Evolutionary conservation across 768 basidiomycete genomes (phyloP).

Genomic region (Termitomyces sp.): DNA sequence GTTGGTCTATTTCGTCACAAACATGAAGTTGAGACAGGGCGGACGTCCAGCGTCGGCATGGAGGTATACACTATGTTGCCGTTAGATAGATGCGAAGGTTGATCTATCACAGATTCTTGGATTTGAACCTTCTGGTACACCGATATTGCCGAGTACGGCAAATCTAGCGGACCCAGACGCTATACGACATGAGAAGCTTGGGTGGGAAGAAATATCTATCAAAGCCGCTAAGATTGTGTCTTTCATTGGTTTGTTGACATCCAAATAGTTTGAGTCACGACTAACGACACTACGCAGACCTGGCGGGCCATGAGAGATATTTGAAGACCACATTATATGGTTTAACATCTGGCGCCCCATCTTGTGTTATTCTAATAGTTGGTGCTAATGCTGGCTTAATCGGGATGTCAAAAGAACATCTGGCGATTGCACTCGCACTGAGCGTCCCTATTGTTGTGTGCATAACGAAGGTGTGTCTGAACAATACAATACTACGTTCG

Average conservation of each 20-base stretch:
- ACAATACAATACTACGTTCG: neutral
- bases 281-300: slow-evolving; percentile 39
- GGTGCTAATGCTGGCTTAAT: slow-evolving; percentile 92
- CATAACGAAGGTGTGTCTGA: slow-evolving; percentile 73
- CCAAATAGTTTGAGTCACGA: neutral
- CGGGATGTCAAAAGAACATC: slow-evolving; percentile 93
- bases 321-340: slow-evolving; percentile 93
- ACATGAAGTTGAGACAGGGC: slow-evolving; percentile 93
- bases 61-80: slow-evolving; percentile 47
- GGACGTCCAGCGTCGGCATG: slow-evolving; percentile 96
- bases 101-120: slow-evolving; percentile 66
- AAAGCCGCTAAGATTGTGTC: slow-evolving; percentile 89
- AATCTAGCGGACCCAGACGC: slow-evolving; percentile 55
- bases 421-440: slow-evolving; percentile 90
- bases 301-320: slow-evolving; percentile 95
- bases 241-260: slow-evolving; percentile 62
- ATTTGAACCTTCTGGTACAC: slow-evolving; percentile 68
- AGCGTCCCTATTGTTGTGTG: slow-evolving; percentile 92
- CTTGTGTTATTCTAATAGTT: slow-evolving; percentile 87
- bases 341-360: slow-evolving; percentile 89
- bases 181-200: slow-evolving; percentile 77
- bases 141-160: slow-evolving; percentile 67
- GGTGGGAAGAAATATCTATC: slow-evolving; percentile 93
- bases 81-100: neutral
- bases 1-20: slow-evolving; percentile 93